Conservation (phyloP, 768 basidiomycete species). For the Boletus fagicola region DNA sequence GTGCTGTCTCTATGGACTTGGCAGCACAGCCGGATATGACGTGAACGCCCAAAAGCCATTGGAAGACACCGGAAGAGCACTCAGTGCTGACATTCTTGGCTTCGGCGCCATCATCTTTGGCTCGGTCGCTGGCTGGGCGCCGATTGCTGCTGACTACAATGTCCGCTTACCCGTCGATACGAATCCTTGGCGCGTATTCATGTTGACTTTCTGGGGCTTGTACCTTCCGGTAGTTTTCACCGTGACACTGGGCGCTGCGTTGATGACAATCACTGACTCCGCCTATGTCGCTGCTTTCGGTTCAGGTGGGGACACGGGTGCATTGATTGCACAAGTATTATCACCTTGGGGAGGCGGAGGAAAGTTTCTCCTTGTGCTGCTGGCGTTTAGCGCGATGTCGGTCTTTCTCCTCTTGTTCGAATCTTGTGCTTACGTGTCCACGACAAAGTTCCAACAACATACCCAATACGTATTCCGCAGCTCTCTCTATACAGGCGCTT, state of each 20-base stretch:
- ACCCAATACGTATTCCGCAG: slow-evolving; percentile 47
- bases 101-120: slow-evolving; percentile 55
- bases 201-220: slow-evolving; percentile 49
- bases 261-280: slow-evolving; percentile 42
- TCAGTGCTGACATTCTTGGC: slow-evolving; percentile 48
- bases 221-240: slow-evolving; percentile 47
- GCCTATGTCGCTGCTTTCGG: slow-evolving; percentile 41
- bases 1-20: slow-evolving; percentile 52
- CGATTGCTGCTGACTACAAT: slow-evolving; percentile 56
- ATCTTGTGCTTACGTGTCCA: not conserved
- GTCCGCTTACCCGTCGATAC: slow-evolving; percentile 47
- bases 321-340: slow-evolving; percentile 42
- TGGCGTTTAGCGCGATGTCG: slow-evolving; percentile 44
- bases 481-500: slow-evolving; percentile 45
- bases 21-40: slow-evolving; percentile 45
- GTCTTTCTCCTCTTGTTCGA: slow-evolving; percentile 9
- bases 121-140: slow-evolving; percentile 48
- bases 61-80: slow-evolving; percentile 44
- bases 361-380: slow-evolving; percentile 41
- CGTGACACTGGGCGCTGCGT: slow-evolving; percentile 34
- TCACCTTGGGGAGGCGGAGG: slow-evolving; percentile 44
- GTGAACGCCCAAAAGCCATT: slow-evolving; percentile 39
- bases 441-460: slow-evolving; percentile 38
- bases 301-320: slow-evolving; percentile 41
- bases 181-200: slow-evolving; percentile 42